Conservation (phyloP, 139 green algal genomes). For the Coelastrella sp. region DNA sequence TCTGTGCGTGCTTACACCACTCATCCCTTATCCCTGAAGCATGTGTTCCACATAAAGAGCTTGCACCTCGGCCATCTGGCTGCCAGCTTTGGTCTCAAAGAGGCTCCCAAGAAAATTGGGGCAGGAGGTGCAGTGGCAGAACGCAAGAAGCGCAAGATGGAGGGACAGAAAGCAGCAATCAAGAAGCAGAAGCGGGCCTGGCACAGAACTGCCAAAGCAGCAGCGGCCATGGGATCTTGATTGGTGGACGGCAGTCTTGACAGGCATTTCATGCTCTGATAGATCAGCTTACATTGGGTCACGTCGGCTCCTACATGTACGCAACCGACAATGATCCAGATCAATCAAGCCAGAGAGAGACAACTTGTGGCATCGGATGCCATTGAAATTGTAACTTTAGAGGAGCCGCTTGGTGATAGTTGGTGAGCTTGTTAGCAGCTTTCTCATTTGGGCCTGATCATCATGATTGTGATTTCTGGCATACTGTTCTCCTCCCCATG, state of each 20-base stretch:
- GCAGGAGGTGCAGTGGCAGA: constrained; percentile 54
- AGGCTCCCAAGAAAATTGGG: constrained; percentile 69
- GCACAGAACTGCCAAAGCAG: constrained; percentile 33
- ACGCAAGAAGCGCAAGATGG: constrained; percentile 66
- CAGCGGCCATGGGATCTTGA: constrained; percentile 1
- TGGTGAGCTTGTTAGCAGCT: no score
- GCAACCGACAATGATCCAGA: no score
- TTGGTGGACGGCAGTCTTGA: not conserved
- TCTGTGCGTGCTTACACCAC: constrained; percentile 90
- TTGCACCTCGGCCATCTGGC: constrained; percentile 97
- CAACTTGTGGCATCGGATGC: no score
- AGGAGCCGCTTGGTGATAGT: no score
- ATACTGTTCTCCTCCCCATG: no score
- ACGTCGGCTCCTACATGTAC: no score
- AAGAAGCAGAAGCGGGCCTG: constrained; percentile 29
- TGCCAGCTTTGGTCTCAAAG: constrained; percentile 84
- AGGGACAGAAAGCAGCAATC: constrained; percentile 34
- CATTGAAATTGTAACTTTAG: no score
- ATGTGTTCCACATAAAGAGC: constrained; percentile 87
- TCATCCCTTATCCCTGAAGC: constrained; percentile 74
- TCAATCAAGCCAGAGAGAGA: no score
- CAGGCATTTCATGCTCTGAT: not conserved
- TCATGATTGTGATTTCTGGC: no score
- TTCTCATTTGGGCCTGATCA: no score
- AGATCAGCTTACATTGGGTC: no score